Conservation (phyloP, 768 basidiomycete species). For the Tylopilus plumbeoviolaceoides region DNA sequence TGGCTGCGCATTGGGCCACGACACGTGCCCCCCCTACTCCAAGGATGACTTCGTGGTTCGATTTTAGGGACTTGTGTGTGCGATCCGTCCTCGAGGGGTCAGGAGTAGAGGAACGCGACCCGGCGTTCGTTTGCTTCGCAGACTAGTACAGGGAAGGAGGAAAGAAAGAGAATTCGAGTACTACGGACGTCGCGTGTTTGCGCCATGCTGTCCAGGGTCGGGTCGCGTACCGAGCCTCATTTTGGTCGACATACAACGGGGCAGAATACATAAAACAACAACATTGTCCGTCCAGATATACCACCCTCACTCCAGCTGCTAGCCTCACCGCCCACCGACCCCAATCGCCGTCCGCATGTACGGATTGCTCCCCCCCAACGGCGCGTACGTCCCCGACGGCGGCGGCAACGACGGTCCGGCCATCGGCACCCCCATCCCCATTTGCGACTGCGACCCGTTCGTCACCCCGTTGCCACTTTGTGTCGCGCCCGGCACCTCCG, state of each 20-base stretch:
- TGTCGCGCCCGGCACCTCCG: conserved; percentile 50
- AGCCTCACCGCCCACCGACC: conserved; percentile 47
- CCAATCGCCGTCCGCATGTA: conserved; percentile 61
- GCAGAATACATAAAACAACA: conserved; percentile 29
- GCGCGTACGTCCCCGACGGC: conserved; percentile 61
- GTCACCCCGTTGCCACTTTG: conserved; percentile 33
- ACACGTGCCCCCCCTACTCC: conserved; percentile 11
- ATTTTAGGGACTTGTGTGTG: no score
- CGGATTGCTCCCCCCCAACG: conserved; percentile 55
- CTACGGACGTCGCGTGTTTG: no score
- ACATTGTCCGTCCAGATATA: conserved; percentile 10
- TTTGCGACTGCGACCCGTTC: conserved; percentile 30
- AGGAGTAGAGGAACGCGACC: no score
- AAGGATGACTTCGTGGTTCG: no score
- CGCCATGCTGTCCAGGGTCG: no score
- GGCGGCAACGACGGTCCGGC: conserved; percentile 37
- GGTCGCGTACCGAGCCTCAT: no score
- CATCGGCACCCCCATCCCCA: conserved; percentile 34
- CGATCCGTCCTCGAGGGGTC: no score
- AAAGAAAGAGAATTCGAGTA: no score
- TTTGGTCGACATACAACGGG: conserved; percentile 20
- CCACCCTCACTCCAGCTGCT: no score
- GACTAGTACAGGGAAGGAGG: no score
- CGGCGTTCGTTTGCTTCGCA: no score
- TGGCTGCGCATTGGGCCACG: conserved; percentile 15